These are phyloP conservation scores for Candida xyloterini DNA, from an alignment of 805 yeast genomes.

Conservation along the genomic window DNA sequence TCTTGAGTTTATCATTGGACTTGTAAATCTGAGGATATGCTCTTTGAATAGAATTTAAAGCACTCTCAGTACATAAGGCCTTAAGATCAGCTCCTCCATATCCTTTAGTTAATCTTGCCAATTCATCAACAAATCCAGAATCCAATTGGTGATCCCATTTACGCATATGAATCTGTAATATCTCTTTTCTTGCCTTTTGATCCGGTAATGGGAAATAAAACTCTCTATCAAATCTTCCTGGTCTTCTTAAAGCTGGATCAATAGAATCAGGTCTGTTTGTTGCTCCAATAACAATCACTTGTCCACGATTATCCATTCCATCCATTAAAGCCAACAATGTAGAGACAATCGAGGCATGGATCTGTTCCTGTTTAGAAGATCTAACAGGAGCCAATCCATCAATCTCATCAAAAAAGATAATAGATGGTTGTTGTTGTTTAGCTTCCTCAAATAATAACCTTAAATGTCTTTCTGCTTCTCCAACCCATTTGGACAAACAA, in stretches of 20 bases:
- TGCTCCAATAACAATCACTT: constrained; percentile 96
- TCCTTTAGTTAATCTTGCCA: constrained; percentile 86
- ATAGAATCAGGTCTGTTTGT: constrained; percentile 97
- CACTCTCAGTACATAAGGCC: constrained; percentile 94
- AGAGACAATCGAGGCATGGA: constrained; percentile 95
- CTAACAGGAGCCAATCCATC: constrained; percentile 98
- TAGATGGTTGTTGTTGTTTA: constrained; percentile 90
- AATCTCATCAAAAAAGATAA: constrained; percentile 95
- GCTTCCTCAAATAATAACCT: constrained; percentile 93
- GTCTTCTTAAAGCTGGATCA: constrained; percentile 96
- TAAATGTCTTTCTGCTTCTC: constrained; percentile 96
- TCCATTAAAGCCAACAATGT: constrained; percentile 95
- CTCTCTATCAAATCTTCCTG: constrained; percentile 96
- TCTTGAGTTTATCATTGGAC: constrained; percentile 65
- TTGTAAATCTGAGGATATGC: constrained; percentile 89
- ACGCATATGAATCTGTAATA: constrained; percentile 79
- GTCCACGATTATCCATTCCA: constrained; percentile 98
- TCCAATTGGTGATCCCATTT: constrained; percentile 81
- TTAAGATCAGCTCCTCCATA: constrained; percentile 97
- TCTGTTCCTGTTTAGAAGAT: constrained; percentile 96
- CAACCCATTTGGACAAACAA: constrained; percentile 96
- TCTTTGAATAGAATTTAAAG: constrained; percentile 86
- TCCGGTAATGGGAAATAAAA: constrained; percentile 95
- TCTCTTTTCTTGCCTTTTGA: constrained; percentile 69
- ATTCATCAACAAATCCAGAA: constrained; percentile 52